Percentiles rank a stretch among this genome's conserved stretches.
phyloP scores from a whole-genome alignment of 1,284 basidiomycete species.

The Clitocybe nebularis region DNA sequence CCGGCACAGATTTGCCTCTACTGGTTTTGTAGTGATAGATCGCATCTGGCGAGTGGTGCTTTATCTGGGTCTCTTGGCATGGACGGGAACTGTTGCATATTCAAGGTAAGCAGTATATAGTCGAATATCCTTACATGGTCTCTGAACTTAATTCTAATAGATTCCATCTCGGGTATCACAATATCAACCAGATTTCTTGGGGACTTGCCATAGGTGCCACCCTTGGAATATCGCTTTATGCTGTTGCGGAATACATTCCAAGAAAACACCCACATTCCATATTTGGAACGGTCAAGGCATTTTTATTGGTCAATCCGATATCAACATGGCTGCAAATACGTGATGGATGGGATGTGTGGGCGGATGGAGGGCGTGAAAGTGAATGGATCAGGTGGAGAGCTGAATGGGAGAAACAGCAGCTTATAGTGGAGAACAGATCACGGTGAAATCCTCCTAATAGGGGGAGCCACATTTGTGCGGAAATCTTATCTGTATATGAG shows the following conservation, averaged over 20 bases:
- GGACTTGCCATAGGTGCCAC: constrained; percentile 64
- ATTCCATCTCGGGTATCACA: constrained; percentile 73
- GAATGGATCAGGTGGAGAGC: constrained; percentile 63
- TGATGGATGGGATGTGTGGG: constrained; percentile 80
- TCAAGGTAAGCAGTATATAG: constrained; percentile 53
- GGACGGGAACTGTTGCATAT: constrained; percentile 70
- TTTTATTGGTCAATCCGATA: constrained; percentile 55
- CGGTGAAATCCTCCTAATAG: constrained; percentile 10
- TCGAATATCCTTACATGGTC: background rate
- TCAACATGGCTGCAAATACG: constrained; percentile 66
- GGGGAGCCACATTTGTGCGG: too few species aligned
- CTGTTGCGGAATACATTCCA: constrained; percentile 60
- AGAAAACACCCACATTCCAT: constrained; percentile 44
- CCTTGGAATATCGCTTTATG: constrained; percentile 58
- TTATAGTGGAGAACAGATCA: constrained; percentile 13
- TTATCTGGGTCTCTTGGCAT: constrained; percentile 48
- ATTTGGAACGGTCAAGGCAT: constrained; percentile 46
- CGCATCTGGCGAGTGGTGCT: constrained; percentile 39
- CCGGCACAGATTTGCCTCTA: constrained; percentile 61
- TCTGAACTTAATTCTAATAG: constrained; percentile 31
- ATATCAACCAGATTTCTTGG: constrained; percentile 66
- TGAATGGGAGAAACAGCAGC: constrained; percentile 34
- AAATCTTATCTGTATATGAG: too few species aligned
- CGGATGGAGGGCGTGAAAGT: constrained; percentile 62
- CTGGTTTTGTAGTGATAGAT: constrained; percentile 50